phyloP scores from a whole-genome alignment of 2,329 filamentous ascomycete genomes.

The Huntiella bhutanensis region DNA sequence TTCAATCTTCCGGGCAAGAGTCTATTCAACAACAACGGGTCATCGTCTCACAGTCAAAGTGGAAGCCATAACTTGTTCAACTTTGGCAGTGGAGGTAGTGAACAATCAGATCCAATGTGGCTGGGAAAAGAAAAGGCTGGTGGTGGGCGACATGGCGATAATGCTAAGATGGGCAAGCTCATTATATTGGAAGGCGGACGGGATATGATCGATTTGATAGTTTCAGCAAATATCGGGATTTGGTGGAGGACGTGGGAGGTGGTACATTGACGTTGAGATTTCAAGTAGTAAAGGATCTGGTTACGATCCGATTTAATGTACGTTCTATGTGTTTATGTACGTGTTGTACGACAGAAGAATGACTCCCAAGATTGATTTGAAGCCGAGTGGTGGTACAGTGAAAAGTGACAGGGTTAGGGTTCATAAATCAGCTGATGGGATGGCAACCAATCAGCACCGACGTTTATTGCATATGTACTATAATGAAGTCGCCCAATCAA shows the following conservation, averaged over 20 bases:
- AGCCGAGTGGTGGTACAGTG: no score
- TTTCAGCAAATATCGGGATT: conserved; percentile 76
- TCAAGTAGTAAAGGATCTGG: no score
- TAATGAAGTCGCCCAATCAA: no score
- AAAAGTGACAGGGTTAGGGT: no score
- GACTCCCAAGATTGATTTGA: no score
- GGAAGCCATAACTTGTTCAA: conserved; percentile 5
- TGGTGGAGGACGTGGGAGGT: conserved; percentile 83
- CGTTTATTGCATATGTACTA: no score
- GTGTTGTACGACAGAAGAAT: no score
- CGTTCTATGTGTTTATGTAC: no score
- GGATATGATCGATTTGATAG: conserved; percentile 86
- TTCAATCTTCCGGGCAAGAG: conserved; percentile 62
- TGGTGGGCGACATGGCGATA: conserved; percentile 66
- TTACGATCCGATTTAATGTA: no score
- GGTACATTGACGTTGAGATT: conserved; percentile 16
- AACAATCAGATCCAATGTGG: conserved; percentile 38
- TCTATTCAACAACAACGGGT: conserved; percentile 19
- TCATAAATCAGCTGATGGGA: no score
- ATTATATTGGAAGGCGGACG: conserved; percentile 77
- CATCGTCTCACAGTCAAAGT: conserved; percentile 19
- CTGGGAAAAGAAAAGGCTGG: conserved; percentile 70
- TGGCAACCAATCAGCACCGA: no score
- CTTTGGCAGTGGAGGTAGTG: conserved; percentile 20
- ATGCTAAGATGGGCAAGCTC: conserved; percentile 84